Evolutionary conservation across 1,139 yeast species (phyloP).

Genomic region (Taphrina communis): DNA sequence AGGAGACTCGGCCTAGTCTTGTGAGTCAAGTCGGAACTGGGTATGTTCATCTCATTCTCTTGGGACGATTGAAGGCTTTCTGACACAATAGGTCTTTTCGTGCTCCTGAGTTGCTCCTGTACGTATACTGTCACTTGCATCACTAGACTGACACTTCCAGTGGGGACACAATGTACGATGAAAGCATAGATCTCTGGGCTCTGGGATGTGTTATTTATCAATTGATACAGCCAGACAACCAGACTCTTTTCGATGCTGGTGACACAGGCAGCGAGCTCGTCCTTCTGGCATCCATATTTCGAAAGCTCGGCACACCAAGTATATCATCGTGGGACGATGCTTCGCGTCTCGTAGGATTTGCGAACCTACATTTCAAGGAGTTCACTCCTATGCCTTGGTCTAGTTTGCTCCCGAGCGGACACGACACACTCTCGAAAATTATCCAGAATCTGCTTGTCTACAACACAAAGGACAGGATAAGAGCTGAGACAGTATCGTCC

Average conservation of each 20-base stretch:
- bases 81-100: slow-evolving; percentile 22
- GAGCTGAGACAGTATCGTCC: neutral
- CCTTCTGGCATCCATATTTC: slow-evolving; percentile 33
- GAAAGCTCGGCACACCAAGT: slow-evolving; percentile 28
- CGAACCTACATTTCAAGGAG: slow-evolving; percentile 16
- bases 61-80: neutral
- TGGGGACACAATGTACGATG: slow-evolving; percentile 23
- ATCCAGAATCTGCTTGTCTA: slow-evolving; percentile 8
- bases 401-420: slow-evolving; percentile 10
- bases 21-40: slow-evolving; percentile 29
- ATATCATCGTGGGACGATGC: slow-evolving; percentile 28
- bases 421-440: neutral
- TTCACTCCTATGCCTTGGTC: slow-evolving; percentile 23
- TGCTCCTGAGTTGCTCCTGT: slow-evolving; percentile 35
- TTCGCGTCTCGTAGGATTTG: slow-evolving; percentile 10
- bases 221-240: slow-evolving; percentile 21
- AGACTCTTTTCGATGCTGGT: slow-evolving; percentile 18
- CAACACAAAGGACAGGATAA: slow-evolving; percentile 19
- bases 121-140: neutral
- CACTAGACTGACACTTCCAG: neutral
- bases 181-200: slow-evolving; percentile 31
- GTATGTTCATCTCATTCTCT: slow-evolving; percentile 2
- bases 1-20: slow-evolving; percentile 2
- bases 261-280: slow-evolving; percentile 25
- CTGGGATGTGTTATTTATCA: slow-evolving; percentile 29